Evolutionary conservation across 2,329 filamentous ascomycete genomes (phyloP).

Genomic region (Lecanicillium sp.): DNA sequence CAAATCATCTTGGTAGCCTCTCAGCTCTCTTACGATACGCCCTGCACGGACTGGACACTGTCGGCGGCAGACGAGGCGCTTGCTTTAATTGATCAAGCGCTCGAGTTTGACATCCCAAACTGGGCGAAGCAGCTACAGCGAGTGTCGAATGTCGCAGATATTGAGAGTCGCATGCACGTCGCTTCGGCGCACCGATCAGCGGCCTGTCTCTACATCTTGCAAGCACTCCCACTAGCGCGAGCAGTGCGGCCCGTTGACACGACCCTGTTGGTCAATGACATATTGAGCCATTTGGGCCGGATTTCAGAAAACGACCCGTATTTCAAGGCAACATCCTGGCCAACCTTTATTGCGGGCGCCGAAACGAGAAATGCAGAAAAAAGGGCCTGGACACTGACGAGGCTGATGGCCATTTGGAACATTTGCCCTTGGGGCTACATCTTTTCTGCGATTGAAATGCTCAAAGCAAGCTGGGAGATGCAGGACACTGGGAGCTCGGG

Average conservation of each 20-base stretch:
- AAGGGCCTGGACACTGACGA: slow-evolving; percentile 42
- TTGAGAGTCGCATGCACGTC: slow-evolving; percentile 33
- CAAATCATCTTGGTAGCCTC: slow-evolving; percentile 36
- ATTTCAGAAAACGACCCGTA: slow-evolving; percentile 40
- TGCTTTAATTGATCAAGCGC: slow-evolving; percentile 30
- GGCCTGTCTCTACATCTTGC: slow-evolving; percentile 38
- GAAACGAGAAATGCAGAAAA: slow-evolving; percentile 39
- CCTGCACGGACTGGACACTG: slow-evolving; percentile 21
- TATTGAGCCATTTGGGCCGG: slow-evolving; percentile 40
- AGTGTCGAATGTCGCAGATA: slow-evolving; percentile 26
- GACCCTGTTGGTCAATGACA: slow-evolving; percentile 37
- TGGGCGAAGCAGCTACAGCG: slow-evolving; percentile 33
- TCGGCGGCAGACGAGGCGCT: slow-evolving; percentile 27
- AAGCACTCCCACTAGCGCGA: slow-evolving; percentile 30
- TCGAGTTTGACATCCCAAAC: slow-evolving; percentile 30
- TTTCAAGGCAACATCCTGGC: slow-evolving; percentile 54
- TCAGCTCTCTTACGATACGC: slow-evolving; percentile 30
- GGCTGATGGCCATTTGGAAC: slow-evolving; percentile 34
- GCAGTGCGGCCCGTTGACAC: slow-evolving; percentile 29
- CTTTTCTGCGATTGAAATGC: slow-evolving; percentile 39
- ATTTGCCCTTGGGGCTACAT: slow-evolving; percentile 43
- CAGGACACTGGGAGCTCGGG: slow-evolving; percentile 20
- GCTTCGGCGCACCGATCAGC: slow-evolving; percentile 38
- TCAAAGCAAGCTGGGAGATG: slow-evolving; percentile 37
- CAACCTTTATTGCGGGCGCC: slow-evolving; percentile 48